phyloP scores from a whole-genome alignment of 257 asterid species.

The Capsicum baccatum region DNA sequence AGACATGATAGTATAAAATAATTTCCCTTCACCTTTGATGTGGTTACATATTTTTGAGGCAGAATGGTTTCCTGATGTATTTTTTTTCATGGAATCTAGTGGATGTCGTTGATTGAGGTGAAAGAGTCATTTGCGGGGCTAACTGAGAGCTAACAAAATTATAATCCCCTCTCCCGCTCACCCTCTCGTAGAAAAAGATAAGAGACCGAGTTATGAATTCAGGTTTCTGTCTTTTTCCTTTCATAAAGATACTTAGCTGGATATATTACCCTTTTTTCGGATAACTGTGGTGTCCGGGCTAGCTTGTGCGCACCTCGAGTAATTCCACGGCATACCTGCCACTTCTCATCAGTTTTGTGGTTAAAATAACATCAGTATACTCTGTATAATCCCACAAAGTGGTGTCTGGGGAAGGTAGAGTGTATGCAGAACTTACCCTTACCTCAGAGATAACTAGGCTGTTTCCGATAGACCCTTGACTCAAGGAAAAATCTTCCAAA shows the following conservation, averaged over 20 bases:
- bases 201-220: neutral
- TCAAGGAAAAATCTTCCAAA: no score
- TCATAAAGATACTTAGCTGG: neutral
- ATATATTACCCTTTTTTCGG: neutral
- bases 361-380: neutral
- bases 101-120: slow-evolving; percentile 22
- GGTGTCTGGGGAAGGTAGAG: no score
- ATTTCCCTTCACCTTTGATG: slow-evolving; percentile 8
- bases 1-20: neutral
- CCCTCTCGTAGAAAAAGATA: neutral
- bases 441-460: no score
- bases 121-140: neutral
- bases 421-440: no score
- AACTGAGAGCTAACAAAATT: neutral
- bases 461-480: no score
- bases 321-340: no score
- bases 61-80: neutral
- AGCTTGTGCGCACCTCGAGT: no score
- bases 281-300: no score
- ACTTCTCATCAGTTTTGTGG: neutral
- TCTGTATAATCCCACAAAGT: no score
- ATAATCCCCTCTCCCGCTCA: neutral
- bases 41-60: neutral
- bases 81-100: neutral
- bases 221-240: neutral